Base-by-base conservation (phyloP, 495 filamentous ascomycete species). In the Glarea lozoyensis region DNA sequence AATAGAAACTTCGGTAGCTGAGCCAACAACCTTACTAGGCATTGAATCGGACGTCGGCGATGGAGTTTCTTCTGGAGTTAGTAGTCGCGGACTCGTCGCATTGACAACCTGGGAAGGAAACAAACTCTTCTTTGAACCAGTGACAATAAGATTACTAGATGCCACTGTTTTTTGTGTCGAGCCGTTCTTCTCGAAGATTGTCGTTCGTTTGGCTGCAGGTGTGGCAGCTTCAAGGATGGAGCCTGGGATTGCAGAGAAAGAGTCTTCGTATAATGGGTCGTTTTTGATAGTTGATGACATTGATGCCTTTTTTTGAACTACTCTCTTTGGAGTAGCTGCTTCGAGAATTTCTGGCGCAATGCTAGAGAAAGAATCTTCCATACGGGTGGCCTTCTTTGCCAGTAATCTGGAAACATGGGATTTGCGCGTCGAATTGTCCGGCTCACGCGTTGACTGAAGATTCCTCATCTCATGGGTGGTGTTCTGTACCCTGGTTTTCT, bases 1-100 rank as follows among this genome's bases (percentile, higher is more conserved):
- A n/a, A n/a, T n/a, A n/a, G n/a, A n/a, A n/a, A n/a, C n/a, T n/a
- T n/a, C n/a, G n/a, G n/a, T n/a, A n/a, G n/a, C n/a, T n/a, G n/a
- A n/a, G n/a, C n/a, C n/a, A n/a, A n/a, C n/a, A n/a, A n/a, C n/a
- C n/a, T n/a, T n/a, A n/a, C n/a, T n/a, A n/a, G n/a, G n/a, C n/a
- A n/a, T n/a, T n/a, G n/a, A 24, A 13, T 53, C 52, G 15, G 49
- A 58, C 45, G 61, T 54, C 20, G 70, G 70, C 24, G 70, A 74
- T 38, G 70, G 68, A 23, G 70, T 74, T 54, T 74, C 67, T 38
- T 73, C 72, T 37, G 70, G 72, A 32, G 70, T 76, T 55, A 65
- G 62, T 48, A 73, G 60, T 58, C 69, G 55, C 34, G 47, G 37
- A 11, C 33, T 31, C 1, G 20, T 17, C 16, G 35, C 25, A 9